Evolutionary conservation across 768 basidiomycete species (phyloP), one percentile per base, ranked within the genome.

Genomic region (Phanerochaete sordida): DNA sequence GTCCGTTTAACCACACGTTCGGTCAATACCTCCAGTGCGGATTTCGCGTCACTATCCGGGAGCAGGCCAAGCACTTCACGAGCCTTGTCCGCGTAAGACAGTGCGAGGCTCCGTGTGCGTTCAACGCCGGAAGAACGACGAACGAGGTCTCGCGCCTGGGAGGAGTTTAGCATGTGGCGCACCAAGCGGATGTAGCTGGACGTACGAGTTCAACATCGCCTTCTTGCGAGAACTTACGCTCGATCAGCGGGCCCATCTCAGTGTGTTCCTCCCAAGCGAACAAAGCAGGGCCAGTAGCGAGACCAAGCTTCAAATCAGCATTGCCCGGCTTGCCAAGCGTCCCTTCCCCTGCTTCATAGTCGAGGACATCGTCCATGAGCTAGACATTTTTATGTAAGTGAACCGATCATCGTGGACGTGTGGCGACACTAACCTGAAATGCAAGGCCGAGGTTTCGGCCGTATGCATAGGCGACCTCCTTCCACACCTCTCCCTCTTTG

Each of bases 321-420:
- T 85, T 84, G 0, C 88, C 86, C 0, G 97, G 97, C 76, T 98
- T 98, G 35, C 96, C 96, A 13, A 98, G 83, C 0, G 88, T 72
- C 0, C 76, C 73, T 15, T 81, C 76, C 12, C 87, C 88, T 0
- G 90, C 85, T 51, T 95, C 90, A 69, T 93, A 98, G 75, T 98
- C 97, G 2, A 99, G 78, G 35, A 95, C 83, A 69, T 99, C 97
- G 70, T 99, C 97, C 50, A 98, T 89, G 11, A 99, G 88, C 94
- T 96, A 67, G 28, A 56, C 49, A 48, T n/a, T n/a, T n/a, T n/a
- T 13, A 19, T 23, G 48, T 31, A 23, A 0, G 37, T 45, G 33
- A 51, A 27, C 37, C 30, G 27, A 24, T 58, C 59, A 58, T 21
- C 50, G 59, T 21, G 52, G 11, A 12, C 11, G 21, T 1, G 2